Evolutionary conservation across 2,329 filamentous ascomycete species (phyloP), one percentile per base, ranked within the genome.

Genomic region (Leptographium procerum): DNA sequence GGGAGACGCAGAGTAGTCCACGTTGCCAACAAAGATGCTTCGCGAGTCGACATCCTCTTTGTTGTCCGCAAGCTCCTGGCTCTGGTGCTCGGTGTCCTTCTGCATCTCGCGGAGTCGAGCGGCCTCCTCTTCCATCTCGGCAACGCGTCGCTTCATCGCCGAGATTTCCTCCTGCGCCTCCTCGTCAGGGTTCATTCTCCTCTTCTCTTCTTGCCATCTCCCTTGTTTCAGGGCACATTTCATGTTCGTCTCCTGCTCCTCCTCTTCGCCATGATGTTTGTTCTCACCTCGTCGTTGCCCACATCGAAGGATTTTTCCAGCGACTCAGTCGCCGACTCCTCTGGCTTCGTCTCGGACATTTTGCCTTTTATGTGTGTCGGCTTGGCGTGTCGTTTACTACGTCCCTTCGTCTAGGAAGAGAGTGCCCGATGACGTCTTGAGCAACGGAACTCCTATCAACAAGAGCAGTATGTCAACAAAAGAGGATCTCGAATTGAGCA

Each of bases 21-120:
- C 94, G 67, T 99, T 99, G 65, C 94, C 94, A 51, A 99, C 94
- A 71, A 99, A 99, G 73, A 99, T 91, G 75, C 91, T 96, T 68
- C 94, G 86, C 65, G 86, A 86, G 74, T 99, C 94, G 60, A 99
- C 85, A 65, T 96, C 95, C 71, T 96, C 91, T 74, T 95, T 95
- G 76, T 91, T 91, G 70, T 97, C 94, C 64, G 87, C 84, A 61
- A 94, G 79, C 66, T 89, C 89, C 64, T 90, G 85, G 62, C 84
- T 86, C 67, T 94, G 88, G 70, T 91, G 85, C 71, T 97, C 92
- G 62, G 97, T 81, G 57, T 81, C 85, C 58, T 86, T 86, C 71
- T 94, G 89, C 88, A 94, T 91, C 73, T 92, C 89, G 64, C 89
- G 83, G 57, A 94, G 80, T 73, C 91, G 91, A 60, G 87, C 87